Conservation (phyloP, 495 filamentous ascomycete species). For the Baudoinia panamericana region DNA sequence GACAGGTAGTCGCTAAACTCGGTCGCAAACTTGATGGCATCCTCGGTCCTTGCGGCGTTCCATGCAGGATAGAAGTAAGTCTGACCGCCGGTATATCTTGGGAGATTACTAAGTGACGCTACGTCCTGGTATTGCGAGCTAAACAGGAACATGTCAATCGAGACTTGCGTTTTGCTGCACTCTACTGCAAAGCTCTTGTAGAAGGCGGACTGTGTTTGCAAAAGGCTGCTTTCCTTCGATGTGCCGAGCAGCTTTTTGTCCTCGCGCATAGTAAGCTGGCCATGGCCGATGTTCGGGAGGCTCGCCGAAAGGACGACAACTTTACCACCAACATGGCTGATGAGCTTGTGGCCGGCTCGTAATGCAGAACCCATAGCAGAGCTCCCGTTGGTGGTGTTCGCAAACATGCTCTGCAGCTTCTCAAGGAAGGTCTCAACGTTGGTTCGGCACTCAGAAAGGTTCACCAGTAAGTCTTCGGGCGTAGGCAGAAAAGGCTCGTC, state of each 20-base stretch:
- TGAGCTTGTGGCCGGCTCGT: conserved; percentile 86
- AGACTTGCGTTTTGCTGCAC: conserved; percentile 96
- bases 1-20: conserved; percentile 96
- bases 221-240: conserved; percentile 69
- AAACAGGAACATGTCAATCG: conserved; percentile 98
- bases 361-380: conserved; percentile 91
- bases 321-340: conserved; percentile 86
- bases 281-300: conserved; percentile 79
- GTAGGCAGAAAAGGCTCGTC: conserved; percentile 96
- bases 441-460: conserved; percentile 71
- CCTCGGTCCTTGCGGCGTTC: conserved; percentile 84
- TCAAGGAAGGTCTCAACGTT: conserved; percentile 84
- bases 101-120: conserved; percentile 84
- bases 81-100: conserved; percentile 91
- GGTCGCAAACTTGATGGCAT: conserved; percentile 91
- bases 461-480: conserved; percentile 83
- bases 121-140: conserved; percentile 95
- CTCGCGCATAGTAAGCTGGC: conserved; percentile 85
- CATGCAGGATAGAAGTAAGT: conserved; percentile 98
- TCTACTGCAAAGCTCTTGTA: conserved; percentile 99
- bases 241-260: conserved; percentile 95
- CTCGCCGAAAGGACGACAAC: conserved; percentile 79
- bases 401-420: conserved; percentile 93
- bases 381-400: conserved; percentile 70
- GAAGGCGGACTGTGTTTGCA: conserved; percentile 87